Evolutionary conservation across 1,139 yeast genomes (phyloP).

Genomic region (Wickerhamomyces sp.): DNA sequence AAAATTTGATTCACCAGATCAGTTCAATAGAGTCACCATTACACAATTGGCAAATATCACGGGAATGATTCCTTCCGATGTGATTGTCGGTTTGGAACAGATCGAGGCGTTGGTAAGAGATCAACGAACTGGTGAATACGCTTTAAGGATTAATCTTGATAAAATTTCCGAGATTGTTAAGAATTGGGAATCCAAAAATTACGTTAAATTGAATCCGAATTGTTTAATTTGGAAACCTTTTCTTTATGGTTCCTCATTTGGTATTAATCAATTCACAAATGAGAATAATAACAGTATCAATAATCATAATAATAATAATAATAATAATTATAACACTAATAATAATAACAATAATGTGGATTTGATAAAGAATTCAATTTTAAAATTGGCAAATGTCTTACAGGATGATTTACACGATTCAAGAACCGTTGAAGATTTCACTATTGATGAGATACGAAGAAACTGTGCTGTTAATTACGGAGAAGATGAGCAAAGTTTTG

Average conservation of each 20-base stretch:
- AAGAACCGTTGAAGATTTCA: conserved; percentile 50
- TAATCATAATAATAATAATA: no score
- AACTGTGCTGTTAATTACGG: no score
- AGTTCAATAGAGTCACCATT: conserved; percentile 38
- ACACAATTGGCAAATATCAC: conserved; percentile 61
- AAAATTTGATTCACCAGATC: conserved; percentile 16
- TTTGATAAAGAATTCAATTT: conserved; percentile 43
- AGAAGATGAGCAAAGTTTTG: conserved; percentile 8
- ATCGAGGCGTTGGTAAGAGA: conserved; percentile 51
- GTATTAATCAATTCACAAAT: conserved; percentile 42
- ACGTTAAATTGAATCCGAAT: conserved; percentile 45
- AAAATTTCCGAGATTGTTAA: conserved; percentile 40
- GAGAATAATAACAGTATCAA: conserved; percentile 23
- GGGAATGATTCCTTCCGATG: conserved; percentile 87
- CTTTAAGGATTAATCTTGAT: conserved; percentile 46
- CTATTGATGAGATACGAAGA: conserved; percentile 33
- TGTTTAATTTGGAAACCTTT: conserved; percentile 75
- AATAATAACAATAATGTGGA: conserved; percentile 19
- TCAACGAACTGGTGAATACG: conserved; percentile 38
- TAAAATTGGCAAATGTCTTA: conserved; percentile 50
- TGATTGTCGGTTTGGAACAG: conserved; percentile 80
- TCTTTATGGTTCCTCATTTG: conserved; percentile 81
- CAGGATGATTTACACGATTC: conserved; percentile 63
- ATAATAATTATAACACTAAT: neutral
- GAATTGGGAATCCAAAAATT: conserved; percentile 53